A percentile compares a stretch with the other conserved stretches of the same genome.
phyloP scores from a whole-genome alignment of 2,329 filamentous ascomycete species.

The Teratosphaeria nubilosa region DNA sequence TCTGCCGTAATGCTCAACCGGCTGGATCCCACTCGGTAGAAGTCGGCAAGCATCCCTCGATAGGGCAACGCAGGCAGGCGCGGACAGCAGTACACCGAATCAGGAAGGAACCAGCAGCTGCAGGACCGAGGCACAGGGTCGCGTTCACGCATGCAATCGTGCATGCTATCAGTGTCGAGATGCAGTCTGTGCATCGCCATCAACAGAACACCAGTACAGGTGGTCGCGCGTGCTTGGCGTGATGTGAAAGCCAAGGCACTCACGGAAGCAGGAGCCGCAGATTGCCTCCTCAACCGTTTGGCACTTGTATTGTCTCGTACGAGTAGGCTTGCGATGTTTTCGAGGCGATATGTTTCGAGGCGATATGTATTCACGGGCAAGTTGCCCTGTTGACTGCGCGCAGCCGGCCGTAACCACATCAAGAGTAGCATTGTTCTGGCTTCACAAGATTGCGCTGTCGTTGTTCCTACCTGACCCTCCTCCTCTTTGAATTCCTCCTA shows the following conservation, averaged over 20 bases:
- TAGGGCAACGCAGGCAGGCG: neutral
- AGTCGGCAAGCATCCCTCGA: neutral
- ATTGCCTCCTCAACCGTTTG: neutral
- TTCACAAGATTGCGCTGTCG: neutral
- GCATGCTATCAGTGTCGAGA: neutral
- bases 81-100: neutral
- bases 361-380: neutral
- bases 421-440: neutral
- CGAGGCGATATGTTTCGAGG: neutral
- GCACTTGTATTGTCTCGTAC: neutral
- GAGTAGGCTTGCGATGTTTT: neutral
- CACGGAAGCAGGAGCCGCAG: neutral
- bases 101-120: neutral
- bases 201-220: neutral
- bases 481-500: slow-evolving; percentile 28
- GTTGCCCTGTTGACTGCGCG: neutral
- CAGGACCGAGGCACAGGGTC: neutral
- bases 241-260: neutral
- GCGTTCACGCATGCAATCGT: neutral
- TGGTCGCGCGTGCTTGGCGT: neutral
- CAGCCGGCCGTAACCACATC: neutral
- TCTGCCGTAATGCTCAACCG: neutral
- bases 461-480: slow-evolving; percentile 8
- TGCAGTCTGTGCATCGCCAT: neutral
- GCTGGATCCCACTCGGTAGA: neutral